Evolutionary conservation across 2,329 filamentous ascomycete species (phyloP).

Genomic region (Penicillium nordicum): DNA sequence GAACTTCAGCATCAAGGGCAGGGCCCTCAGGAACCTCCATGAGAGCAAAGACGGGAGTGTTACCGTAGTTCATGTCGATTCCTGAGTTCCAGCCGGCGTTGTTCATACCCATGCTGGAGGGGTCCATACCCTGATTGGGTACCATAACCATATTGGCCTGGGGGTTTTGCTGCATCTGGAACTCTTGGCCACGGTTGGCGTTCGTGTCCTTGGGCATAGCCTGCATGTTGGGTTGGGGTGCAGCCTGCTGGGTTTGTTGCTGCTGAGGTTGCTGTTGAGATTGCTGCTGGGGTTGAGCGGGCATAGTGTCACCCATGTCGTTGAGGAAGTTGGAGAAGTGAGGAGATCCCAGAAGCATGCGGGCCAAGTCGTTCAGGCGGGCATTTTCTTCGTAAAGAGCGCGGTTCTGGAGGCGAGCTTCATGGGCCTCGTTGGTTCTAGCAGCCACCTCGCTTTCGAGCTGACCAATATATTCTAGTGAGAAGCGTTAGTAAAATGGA

Average conservation of each 20-base stretch:
- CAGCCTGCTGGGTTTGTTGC: constrained; percentile 38
- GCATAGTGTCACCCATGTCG: constrained; percentile 61
- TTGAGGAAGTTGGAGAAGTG: constrained; percentile 80
- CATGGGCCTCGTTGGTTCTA: constrained; percentile 79
- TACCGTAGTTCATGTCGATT: constrained; percentile 45
- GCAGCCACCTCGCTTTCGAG: constrained; percentile 83
- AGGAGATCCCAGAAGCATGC: constrained; percentile 74
- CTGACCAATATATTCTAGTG: constrained; percentile 87
- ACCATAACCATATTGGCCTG: constrained; percentile 76
- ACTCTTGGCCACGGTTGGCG: constrained; percentile 54
- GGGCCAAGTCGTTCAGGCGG: constrained; percentile 72
- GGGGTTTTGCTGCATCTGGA: constrained; percentile 59
- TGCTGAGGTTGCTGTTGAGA: constrained; percentile 38
- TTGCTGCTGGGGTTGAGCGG: constrained; percentile 31
- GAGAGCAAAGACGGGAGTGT: constrained; percentile 60
- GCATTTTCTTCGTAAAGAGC: constrained; percentile 81
- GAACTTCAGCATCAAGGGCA: constrained; percentile 54
- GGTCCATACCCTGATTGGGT: constrained; percentile 73
- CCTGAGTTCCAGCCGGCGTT: constrained; percentile 45
- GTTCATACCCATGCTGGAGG: constrained; percentile 60
- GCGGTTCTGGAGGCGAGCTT: constrained; percentile 76
- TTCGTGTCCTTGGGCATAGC: constrained; percentile 64
- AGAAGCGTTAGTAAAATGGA: constrained; percentile 4
- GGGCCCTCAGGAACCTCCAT: constrained; percentile 67
- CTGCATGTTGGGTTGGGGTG: constrained; percentile 41